These are phyloP conservation scores for Coniophora puteana DNA, from an alignment of 1,284 basidiomycete genomes.

Conservation along the genomic window DNA sequence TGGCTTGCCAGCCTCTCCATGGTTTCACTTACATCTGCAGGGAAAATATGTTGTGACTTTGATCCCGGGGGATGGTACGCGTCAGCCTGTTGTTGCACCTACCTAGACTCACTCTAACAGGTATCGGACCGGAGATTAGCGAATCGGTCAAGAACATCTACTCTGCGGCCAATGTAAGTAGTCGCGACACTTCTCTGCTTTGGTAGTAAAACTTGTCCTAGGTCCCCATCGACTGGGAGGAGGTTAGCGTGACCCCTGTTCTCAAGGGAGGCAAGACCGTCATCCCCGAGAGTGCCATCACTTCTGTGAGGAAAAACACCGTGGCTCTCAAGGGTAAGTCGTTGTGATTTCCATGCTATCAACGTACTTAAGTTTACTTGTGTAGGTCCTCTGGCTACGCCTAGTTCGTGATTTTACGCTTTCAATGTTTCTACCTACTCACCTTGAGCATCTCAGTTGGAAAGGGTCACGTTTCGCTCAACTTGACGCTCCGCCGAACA, in stretches of 20 bases:
- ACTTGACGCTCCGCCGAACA: conserved; percentile 94
- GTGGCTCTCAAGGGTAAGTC: conserved; percentile 91
- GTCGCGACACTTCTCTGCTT: conserved; percentile 1
- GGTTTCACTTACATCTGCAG: conserved; percentile 36
- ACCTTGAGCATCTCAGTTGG: conserved; percentile 60
- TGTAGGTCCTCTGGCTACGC: conserved; percentile 87
- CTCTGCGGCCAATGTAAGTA: conserved; percentile 72
- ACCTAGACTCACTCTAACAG: conserved; percentile 38
- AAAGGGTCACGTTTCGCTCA: conserved; percentile 98
- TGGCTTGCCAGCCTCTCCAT: not conserved
- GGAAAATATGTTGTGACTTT: conserved; percentile 95
- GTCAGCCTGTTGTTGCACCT: conserved; percentile 22
- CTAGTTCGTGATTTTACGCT: conserved; percentile 52
- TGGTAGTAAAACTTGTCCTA: conserved; percentile 26
- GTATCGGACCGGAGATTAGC: conserved; percentile 98
- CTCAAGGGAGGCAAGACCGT: conserved; percentile 95
- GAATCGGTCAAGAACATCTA: conserved; percentile 96
- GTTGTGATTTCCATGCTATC: conserved; percentile 4
- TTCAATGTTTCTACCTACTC: not conserved
- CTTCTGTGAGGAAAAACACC: conserved; percentile 94
- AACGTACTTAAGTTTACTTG: conserved; percentile 9
- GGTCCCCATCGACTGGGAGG: conserved; percentile 99
- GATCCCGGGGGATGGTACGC: conserved; percentile 86
- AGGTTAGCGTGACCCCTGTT: conserved; percentile 94
- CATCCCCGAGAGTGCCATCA: conserved; percentile 91